Evolutionary conservation across 169 alveolate genomes (phyloP).

Genomic region (Plasmodium ovale): DNA sequence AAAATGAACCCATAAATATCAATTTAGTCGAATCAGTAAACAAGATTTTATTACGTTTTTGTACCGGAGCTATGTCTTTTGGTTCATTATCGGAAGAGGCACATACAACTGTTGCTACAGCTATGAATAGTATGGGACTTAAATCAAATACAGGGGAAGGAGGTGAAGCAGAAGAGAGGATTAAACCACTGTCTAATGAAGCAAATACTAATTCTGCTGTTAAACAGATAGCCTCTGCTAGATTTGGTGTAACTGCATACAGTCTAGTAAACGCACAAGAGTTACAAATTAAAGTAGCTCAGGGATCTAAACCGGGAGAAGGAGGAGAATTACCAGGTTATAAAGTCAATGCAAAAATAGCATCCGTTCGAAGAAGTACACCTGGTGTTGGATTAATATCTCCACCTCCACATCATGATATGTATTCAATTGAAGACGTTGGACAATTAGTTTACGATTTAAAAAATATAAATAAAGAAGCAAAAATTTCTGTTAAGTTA

Average conservation of each 20-base stretch:
- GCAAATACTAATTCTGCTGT: constrained; percentile 80
- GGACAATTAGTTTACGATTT: constrained; percentile 85
- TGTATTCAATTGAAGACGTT: constrained; percentile 89
- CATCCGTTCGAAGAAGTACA: constrained; percentile 85
- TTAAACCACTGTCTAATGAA: constrained; percentile 4
- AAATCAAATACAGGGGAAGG: constrained; percentile 88
- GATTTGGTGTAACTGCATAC: constrained; percentile 87
- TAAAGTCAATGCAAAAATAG: constrained; percentile 86
- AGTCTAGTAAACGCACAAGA: constrained; percentile 86
- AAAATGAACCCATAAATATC: constrained; percentile 81
- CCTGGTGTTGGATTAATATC: constrained; percentile 88
- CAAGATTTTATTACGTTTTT: constrained; percentile 75
- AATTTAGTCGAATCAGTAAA: constrained; percentile 75
- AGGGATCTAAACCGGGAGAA: constrained; percentile 91
- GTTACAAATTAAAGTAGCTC: constrained; percentile 85
- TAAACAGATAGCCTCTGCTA: constrained; percentile 86
- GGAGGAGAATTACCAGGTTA: constrained; percentile 92
- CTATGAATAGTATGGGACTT: constrained; percentile 84
- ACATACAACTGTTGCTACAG: constrained; percentile 83
- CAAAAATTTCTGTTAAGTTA: constrained; percentile 84
- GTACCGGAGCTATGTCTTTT: constrained; percentile 84
- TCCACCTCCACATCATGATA: constrained; percentile 90
- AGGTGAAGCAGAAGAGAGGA: constrained; percentile 85
- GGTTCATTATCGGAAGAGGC: constrained; percentile 84
- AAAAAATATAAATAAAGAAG: constrained; percentile 85